Evolutionary conservation across 2,329 filamentous ascomycete species (phyloP), one percentile per base, ranked within the genome.

Genomic region (Colletotrichum graminicola): DNA sequence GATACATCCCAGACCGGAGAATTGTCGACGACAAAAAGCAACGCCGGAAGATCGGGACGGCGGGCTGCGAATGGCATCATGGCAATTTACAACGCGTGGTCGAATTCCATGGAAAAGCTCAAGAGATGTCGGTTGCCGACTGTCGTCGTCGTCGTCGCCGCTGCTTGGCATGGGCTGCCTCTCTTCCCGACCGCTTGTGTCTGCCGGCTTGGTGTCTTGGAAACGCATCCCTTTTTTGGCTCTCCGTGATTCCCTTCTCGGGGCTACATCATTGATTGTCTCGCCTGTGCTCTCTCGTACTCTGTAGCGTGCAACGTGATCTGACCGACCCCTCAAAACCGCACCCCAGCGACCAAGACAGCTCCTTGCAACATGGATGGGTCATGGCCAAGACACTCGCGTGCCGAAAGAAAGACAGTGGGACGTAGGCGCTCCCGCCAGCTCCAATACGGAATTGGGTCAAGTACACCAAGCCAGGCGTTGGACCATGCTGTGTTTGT

Each of bases 161-260:
- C 65, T 41, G 29, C 70, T 72, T 72, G 66, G 70, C 70, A 57
- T 66, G 62, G 70, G 70, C 70, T 72, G 67, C 70, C 70, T 72
- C 70, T 66, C 39, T 60, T 65, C 67, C 66, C 61, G 43, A 59
- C 61, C 70, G 70, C 70, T 71, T 71, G 66, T 62, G 61, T 26
- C 32, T 72, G 70, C 70, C 70, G 70, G 70, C 70, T 72, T 72
- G 70, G 70, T 70, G 54, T 70, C 70, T 64, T 69, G 66, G 64
- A 52, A 62, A 60, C 34, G 47, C 21, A 45, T 41, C 66, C 54
- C n/a, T n/a, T 29, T n/a, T n/a, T 36, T 61, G 51, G 55, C 29
- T 21, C 18, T 45, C 18, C n/a, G n/a, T 49, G 47, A 61, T 56
- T 64, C 47, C 59, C 18, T 60, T 62, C 52, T 36, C 18, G 34